Evolutionary conservation across 805 yeast species (phyloP), one percentile per base, ranked within the genome.

Genomic region (Candida dajiaensis): DNA sequence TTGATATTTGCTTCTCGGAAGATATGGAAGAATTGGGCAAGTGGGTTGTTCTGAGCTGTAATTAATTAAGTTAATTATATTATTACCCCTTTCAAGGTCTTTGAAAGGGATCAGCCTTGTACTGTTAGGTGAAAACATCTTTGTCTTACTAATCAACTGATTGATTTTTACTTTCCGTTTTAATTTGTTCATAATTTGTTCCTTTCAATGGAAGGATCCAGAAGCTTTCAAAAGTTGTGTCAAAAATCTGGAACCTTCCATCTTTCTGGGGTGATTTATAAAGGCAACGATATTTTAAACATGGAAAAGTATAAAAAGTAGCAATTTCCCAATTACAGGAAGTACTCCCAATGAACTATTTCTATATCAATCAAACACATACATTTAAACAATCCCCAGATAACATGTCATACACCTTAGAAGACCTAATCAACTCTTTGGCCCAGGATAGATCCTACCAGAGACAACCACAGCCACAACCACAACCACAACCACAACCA

Each of bases 371-470:
- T 4, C 12, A 33, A 4, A 16, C 20, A n/a, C 36, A 16, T 13
- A 33, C 11, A n/a, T 12, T 16, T 20, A 18, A 16, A 8, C 20
- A 16, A 9, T 8, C 20, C 20, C 36, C 36, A 10, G 8, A 4
- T 33, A 16, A n/a, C 11, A 33, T 33, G 36, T 33, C 36, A 33
- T 33, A 16, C 20, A 38, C 57, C 18, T 49, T 56, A 23, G 58
- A 56, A n/a, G 58, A 54, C 38, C 40, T 56, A 47, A 36, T 56
- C 40, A 46, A 51, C 19, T 58, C 60, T 12, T 43, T 54, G n/a
- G 51, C 52, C 15, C 45, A 47, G 29, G 47, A 46, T 21, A 44
- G 36, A 21, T n/a, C 20, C 20, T 11, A 33, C 18, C 39, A 39
- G 11, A 25, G 37, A 31, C 42, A 28, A 13, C 31, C 31, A 25